Conservation (phyloP, 805 yeast genomes). For the Candida koratica region DNA sequence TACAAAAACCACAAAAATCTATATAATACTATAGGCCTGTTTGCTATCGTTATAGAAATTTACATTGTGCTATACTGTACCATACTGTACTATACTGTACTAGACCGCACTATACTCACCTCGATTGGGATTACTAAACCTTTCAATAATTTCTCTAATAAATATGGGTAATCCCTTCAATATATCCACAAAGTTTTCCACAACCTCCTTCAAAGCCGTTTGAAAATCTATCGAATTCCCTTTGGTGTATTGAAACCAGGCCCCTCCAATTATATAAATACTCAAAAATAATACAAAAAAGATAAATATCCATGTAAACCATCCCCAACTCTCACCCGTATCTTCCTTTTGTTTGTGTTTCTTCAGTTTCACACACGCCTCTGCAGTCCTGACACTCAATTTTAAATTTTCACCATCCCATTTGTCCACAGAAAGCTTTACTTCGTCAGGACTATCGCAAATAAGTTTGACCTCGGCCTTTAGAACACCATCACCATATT, state of each 20-base stretch:
- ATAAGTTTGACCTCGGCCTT: constrained; percentile 45
- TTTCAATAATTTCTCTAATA: constrained; percentile 61
- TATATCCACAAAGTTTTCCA: constrained; percentile 61
- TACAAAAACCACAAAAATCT: too few relatives aligned
- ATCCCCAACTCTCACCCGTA: constrained; percentile 62
- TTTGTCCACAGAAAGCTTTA: constrained; percentile 24
- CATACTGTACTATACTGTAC: too few relatives aligned
- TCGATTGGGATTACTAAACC: constrained; percentile 59
- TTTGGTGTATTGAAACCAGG: constrained; percentile 71
- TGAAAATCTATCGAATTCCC: constrained; percentile 68
- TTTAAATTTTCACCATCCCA: constrained; percentile 37
- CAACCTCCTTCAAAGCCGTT: constrained; percentile 68
- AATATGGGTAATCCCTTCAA: constrained; percentile 61
- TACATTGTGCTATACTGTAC: too few relatives aligned
- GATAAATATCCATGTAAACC: constrained; percentile 80
- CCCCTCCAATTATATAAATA: constrained; percentile 66
- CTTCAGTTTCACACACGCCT: constrained; percentile 40
- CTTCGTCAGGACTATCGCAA: constrained; percentile 37
- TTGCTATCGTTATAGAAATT: too few relatives aligned
- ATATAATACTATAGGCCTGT: too few relatives aligned
- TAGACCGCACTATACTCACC: constrained; percentile 94
- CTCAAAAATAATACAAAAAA: constrained; percentile 65
- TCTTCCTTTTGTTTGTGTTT: constrained; percentile 27
- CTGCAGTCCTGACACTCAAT: constrained; percentile 29
- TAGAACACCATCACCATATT: constrained; percentile 66